A percentile compares a stretch with the other conserved stretches of the same genome.
phyloP scores from a whole-genome alignment of 768 basidiomycete species.

The Calvatia gigantea region DNA sequence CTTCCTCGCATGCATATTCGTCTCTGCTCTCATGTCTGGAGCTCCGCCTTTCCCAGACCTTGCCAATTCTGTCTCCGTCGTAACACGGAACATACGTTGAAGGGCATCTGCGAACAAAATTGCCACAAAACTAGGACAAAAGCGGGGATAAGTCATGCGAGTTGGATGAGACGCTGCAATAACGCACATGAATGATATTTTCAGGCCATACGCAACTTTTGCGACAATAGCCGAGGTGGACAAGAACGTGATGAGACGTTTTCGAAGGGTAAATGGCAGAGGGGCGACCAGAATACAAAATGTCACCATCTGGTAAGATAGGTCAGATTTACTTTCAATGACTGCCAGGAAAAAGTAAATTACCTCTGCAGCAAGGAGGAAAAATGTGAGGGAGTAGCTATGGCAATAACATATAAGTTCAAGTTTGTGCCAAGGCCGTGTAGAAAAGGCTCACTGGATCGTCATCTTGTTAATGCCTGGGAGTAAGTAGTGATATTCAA shows the following conservation, averaged over 20 bases:
- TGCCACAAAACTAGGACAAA: slow-evolving; percentile 60
- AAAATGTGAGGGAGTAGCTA: slow-evolving; percentile 78
- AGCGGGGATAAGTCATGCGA: neutral
- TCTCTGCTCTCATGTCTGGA: slow-evolving; percentile 73
- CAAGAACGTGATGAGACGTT: slow-evolving; percentile 69
- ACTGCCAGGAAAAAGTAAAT: neutral
- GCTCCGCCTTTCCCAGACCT: slow-evolving; percentile 51
- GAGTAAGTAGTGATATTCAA: neutral
- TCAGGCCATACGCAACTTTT: slow-evolving; percentile 86
- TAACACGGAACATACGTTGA: slow-evolving; percentile 86
- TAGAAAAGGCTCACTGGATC: slow-evolving; percentile 10
- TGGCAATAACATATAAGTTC: neutral
- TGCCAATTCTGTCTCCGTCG: slow-evolving; percentile 66
- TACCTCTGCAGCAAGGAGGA: slow-evolving; percentile 76
- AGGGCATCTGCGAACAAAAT: slow-evolving; percentile 90
- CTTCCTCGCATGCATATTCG: slow-evolving; percentile 87
- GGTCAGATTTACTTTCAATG: neutral
- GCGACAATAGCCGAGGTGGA: slow-evolving; percentile 68
- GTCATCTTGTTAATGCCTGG: slow-evolving; percentile 10
- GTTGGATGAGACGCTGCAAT: slow-evolving; percentile 14
- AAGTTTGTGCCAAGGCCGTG: neutral
- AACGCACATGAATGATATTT: slow-evolving; percentile 89
- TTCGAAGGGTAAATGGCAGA: slow-evolving; percentile 73
- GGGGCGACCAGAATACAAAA: slow-evolving; percentile 85
- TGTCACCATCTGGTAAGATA: slow-evolving; percentile 58